Evolutionary conservation across 306 rosid genomes (phyloP), one percentile per base, ranked within the genome.

Genomic region (Senna siamea): DNA sequence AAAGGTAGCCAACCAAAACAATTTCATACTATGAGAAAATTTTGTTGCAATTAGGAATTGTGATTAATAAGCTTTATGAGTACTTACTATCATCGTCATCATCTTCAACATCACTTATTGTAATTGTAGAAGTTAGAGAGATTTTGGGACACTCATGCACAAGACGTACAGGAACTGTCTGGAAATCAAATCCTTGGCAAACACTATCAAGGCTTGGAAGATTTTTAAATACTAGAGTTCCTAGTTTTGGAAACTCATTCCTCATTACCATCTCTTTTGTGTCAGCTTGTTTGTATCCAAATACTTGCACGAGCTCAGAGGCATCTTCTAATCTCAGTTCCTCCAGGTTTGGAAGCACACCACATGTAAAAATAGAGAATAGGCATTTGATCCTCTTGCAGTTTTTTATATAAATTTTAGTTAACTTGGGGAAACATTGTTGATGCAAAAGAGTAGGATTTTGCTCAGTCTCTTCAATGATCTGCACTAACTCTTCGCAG

Each of bases 321-420:
- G 13, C 13, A 14, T 34, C 20, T 9, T 47, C 12, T 66, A 76
- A 10, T 43, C 15, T 32, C 37, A 75, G 26, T 32, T 11, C 3
- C 20, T 10, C 17, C 2, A 67, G 60, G 5, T 34, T 12, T 68
- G 62, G 75, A 34, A 67, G 52, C 5, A 14, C 2, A 1, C 59
- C 50, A 22, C 32, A 8, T 44, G n/a, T 6, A 0, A 32, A 38
- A 41, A 75, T 5, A 4, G 19, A 13, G 38, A 37, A 70, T 4
- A 70, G 48, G 0, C 3, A 23, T 46, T 38, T 63, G 52, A 74
- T 37, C 0, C n/a, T 74, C 4, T 38, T 1, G 65, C 78, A 74
- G 0, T 13, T 1, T 0, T 9, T 7, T 0, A 63, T 10, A 5
- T 8, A 0, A 11, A 74, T 46, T 0, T 2, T 2, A n/a, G 0